Base-by-base conservation (phyloP, 2,329 filamentous ascomycete genomes). In the Beauveria asiatica region DNA sequence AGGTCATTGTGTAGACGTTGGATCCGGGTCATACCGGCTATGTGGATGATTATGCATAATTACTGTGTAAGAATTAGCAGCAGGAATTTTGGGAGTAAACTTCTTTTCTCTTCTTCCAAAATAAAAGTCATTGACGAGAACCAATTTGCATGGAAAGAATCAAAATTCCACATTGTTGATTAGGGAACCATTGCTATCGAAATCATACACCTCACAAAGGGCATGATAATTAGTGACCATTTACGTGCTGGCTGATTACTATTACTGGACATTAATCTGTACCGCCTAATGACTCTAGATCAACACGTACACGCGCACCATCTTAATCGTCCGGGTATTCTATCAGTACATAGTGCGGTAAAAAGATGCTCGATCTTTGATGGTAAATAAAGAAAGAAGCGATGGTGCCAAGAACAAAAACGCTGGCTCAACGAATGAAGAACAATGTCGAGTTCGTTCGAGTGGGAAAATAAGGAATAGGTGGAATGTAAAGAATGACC, bases 221-320 rank as follows among this genome's bases (percentile, higher is more conserved):
- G 16, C 13, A 25, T 41, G 33, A 19, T 23, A 4, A 25, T 37
- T 37, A 37, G 33, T 37, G 11, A 37, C 11, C 33, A 37, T 37
- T 16, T 5, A 42, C 9, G 6, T 46, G 17, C 10, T 50, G 37
- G 55, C 27, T 46, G 57, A 59, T 54, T 54, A 54, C 49, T 54
- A 59, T 53, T 59, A 59, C 17, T 53, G 56, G 56, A 42, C 50
- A 59, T 53, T 59, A 59, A 54, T 50, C 19, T 59, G 57, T 48
- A 42, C 37, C 27, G 42, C 50, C 41, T 59, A 59, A 59, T 54
- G 54, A 54, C 50, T 48, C 57, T 59, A 59, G 41, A 59, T 59
- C 21, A 54, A 59, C 27, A 59, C 46, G 23, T 45, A 49, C 50
- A 48, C 57, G 30, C 42, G 30, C 49, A 27, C n/a, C 8, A 44